Evolutionary conservation across 495 filamentous ascomycete species (phyloP).

Genomic region (Hypoxylon perforatum): DNA sequence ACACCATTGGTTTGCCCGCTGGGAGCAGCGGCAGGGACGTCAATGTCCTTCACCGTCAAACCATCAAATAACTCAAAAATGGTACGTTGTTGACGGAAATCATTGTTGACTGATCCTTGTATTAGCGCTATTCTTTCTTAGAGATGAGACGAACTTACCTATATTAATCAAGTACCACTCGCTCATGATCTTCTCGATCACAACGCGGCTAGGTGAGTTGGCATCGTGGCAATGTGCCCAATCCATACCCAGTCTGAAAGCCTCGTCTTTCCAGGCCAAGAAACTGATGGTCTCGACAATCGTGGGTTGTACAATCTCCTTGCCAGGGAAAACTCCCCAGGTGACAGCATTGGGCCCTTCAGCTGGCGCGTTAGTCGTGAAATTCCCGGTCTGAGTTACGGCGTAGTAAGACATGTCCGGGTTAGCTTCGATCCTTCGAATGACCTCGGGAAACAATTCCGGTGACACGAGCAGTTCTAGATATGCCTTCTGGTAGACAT

Average conservation of each 20-base stretch:
- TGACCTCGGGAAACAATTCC: conserved; percentile 78
- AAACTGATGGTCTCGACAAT: conserved; percentile 98
- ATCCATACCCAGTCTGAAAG: conserved; percentile 88
- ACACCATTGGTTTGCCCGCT: conserved; percentile 29
- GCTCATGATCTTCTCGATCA: conserved; percentile 87
- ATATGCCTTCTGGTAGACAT: conserved; percentile 99
- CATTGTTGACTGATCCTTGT: conserved; percentile 80
- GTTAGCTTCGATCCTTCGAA: conserved; percentile 80
- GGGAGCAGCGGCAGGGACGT: conserved; percentile 50
- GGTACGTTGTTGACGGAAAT: conserved; percentile 81
- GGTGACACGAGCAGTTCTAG: conserved; percentile 89
- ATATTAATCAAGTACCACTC: conserved; percentile 96
- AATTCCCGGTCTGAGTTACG: conserved; percentile 80
- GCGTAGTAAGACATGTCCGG: conserved; percentile 92
- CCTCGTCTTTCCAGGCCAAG: conserved; percentile 99
- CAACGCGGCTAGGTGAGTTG: conserved; percentile 78
- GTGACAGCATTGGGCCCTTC: conserved; percentile 96
- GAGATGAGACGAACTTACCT: conserved; percentile 65
- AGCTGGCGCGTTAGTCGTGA: conserved; percentile 84
- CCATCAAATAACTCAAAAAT: conserved; percentile 91
- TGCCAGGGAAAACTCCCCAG: conserved; percentile 98
- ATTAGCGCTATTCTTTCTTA: conserved; percentile 18
- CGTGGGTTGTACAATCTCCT: conserved; percentile 99
- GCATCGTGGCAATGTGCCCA: conserved; percentile 92
- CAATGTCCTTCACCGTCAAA: conserved; percentile 73